Conservation (phyloP, 2,329 filamentous ascomycete species). For the Chrysoporthe puriensis region DNA sequence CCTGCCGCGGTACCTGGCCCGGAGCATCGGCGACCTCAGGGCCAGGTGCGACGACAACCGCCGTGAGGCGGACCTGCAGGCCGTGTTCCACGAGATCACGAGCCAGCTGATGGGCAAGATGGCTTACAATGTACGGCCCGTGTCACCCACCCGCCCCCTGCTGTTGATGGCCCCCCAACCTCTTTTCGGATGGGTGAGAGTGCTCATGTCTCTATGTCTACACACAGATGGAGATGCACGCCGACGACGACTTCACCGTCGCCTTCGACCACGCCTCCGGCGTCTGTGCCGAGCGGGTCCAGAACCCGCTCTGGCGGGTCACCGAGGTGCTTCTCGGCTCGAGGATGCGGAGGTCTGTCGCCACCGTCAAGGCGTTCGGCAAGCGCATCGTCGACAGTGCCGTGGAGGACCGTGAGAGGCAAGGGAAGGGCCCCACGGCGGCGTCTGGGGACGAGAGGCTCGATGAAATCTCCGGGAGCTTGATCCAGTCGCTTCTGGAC, state of each 20-base stretch:
- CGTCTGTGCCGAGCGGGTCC: slow-evolving; percentile 63
- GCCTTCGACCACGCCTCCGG: slow-evolving; percentile 67
- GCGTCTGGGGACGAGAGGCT: slow-evolving; percentile 35
- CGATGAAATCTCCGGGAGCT: slow-evolving; percentile 53
- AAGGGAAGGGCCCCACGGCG: background rate
- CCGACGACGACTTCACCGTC: slow-evolving; percentile 61
- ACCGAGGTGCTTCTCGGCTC: slow-evolving; percentile 58
- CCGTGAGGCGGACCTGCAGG: slow-evolving; percentile 56
- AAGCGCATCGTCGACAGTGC: slow-evolving; percentile 59
- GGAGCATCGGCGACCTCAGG: slow-evolving; percentile 46
- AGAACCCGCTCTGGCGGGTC: slow-evolving; percentile 66
- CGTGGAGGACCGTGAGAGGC: slow-evolving; percentile 42
- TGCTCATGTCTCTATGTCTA: background rate
- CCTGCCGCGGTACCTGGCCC: slow-evolving; percentile 56
- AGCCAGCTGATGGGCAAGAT: slow-evolving; percentile 69
- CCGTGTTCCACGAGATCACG: slow-evolving; percentile 65
- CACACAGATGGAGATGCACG: slow-evolving; percentile 66
- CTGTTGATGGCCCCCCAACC: background rate
- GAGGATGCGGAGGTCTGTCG: slow-evolving; percentile 53
- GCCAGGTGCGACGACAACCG: slow-evolving; percentile 33
- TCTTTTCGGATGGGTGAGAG: background rate
- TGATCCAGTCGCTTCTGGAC: slow-evolving; percentile 65
- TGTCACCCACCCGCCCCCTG: background rate
- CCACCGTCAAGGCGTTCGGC: slow-evolving; percentile 59
- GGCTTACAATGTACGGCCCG: slow-evolving; percentile 59